These are phyloP conservation scores for Entamoeba histolytica DNA, from an alignment of 208 protist genomes.

Conservation along the genomic window DNA sequence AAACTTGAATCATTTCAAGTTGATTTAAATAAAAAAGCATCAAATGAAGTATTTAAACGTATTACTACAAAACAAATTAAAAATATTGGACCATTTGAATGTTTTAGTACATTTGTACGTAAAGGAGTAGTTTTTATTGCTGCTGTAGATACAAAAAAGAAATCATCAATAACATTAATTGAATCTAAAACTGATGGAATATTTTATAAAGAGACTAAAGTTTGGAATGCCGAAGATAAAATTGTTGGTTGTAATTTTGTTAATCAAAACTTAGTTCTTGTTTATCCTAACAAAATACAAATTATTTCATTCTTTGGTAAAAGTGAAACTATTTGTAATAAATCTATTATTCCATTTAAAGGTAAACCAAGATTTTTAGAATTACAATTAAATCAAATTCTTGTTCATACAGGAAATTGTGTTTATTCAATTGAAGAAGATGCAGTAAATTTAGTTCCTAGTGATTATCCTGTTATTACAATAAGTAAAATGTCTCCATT, in stretches of 20 bases:
- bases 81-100: not conserved
- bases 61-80: not conserved
- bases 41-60: not conserved
- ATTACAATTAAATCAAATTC: not conserved
- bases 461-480: not conserved
- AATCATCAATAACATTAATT: not conserved
- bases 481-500: not conserved
- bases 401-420: not conserved
- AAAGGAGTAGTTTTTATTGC: not conserved
- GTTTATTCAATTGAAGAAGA: not conserved
- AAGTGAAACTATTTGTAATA: not conserved
- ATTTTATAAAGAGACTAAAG: not conserved
- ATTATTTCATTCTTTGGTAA: not conserved
- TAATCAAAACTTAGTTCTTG: not conserved
- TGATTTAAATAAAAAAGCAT: not conserved
- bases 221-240: not conserved
- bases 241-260: not conserved
- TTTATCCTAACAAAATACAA: not conserved
- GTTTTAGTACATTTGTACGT: not conserved
- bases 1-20: not conserved
- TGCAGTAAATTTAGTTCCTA: not conserved
- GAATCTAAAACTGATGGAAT: not conserved
- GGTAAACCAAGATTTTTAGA: not conserved
- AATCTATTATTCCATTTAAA: not conserved
- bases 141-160: not conserved